Conservation (phyloP, 1,284 basidiomycete genomes). For the Moesziomyces globuligerus region DNA sequence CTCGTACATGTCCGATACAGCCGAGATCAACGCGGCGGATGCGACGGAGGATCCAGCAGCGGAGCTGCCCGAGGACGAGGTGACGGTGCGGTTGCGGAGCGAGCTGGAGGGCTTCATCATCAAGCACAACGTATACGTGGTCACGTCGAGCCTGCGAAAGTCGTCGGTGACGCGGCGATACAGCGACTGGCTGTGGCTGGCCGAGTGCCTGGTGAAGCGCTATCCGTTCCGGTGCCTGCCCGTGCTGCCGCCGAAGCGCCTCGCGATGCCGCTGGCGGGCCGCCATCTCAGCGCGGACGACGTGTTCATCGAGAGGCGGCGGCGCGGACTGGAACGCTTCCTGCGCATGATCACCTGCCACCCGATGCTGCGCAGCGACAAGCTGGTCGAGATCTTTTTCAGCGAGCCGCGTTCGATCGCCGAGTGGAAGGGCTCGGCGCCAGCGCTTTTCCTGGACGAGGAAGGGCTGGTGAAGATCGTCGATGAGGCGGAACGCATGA, state of each 20-base stretch:
- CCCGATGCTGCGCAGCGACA: constrained; percentile 44
- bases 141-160: constrained; percentile 33
- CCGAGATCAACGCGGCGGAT: constrained; percentile 32
- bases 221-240: constrained; percentile 56
- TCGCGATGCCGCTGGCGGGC: constrained; percentile 43
- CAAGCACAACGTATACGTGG: constrained; percentile 52
- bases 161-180: constrained; percentile 47
- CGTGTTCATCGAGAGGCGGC: constrained; percentile 42
- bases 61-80: constrained; percentile 34
- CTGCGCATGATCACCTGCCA: constrained; percentile 40
- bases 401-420: constrained; percentile 33
- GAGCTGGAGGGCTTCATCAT: constrained; percentile 50
- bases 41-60: constrained; percentile 34
- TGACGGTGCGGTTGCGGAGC: constrained; percentile 38
- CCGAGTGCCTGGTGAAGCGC: constrained; percentile 46
- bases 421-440: constrained; percentile 38
- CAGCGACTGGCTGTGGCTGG: constrained; percentile 55
- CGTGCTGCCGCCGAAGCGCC: constrained; percentile 50
- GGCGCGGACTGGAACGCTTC: constrained; percentile 45
- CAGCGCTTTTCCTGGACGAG: constrained; percentile 45
- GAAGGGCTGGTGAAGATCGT: constrained; percentile 40
- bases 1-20: constrained; percentile 45
- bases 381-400: constrained; percentile 46
- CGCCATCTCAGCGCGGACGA: constrained; percentile 45
- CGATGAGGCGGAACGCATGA: constrained; percentile 46